Percentiles rank a stretch among this genome's conserved stretches.
phyloP scores from a whole-genome alignment of 768 basidiomycete genomes.

The Dioszegia hungarica region DNA sequence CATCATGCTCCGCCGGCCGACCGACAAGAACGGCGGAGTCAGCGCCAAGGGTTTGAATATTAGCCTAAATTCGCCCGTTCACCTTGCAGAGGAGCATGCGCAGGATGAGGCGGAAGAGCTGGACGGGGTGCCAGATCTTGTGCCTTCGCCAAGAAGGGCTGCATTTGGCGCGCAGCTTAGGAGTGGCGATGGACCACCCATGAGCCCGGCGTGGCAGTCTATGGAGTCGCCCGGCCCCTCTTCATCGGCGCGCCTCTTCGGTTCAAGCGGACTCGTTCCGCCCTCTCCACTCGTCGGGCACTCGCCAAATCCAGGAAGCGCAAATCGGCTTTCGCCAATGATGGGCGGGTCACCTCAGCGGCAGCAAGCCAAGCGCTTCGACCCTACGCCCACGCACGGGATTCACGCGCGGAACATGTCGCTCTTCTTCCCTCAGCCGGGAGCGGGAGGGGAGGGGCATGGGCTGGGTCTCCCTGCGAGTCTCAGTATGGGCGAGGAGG shows the following conservation, averaged over 20 bases:
- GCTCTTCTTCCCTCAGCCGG: slow-evolving; percentile 82
- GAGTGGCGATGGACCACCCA: neutral
- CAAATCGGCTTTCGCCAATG: neutral
- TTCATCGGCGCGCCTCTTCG: neutral
- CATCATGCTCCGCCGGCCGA: slow-evolving; percentile 29
- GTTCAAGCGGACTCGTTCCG: neutral
- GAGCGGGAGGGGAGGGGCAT: slow-evolving; percentile 53
- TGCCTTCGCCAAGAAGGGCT: slow-evolving; percentile 9
- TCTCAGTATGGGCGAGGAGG: slow-evolving; percentile 52
- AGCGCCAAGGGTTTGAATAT: slow-evolving; percentile 1
- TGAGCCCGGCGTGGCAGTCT: slow-evolving; percentile 15
- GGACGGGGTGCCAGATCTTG: slow-evolving; percentile 12
- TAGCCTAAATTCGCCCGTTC: neutral
- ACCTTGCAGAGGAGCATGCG: slow-evolving; percentile 1
- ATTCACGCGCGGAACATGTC: slow-evolving; percentile 89
- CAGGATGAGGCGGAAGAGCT: slow-evolving; percentile 4
- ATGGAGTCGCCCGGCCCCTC: slow-evolving; percentile 8
- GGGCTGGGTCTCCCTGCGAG: neutral
- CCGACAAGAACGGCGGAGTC: slow-evolving; percentile 10
- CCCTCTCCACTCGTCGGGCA: neutral
- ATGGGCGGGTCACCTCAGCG: neutral
- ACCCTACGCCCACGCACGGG: slow-evolving; percentile 24
- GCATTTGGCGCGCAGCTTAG: neutral
- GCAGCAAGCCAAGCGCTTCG: slow-evolving; percentile 1
- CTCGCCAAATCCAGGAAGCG: neutral